phyloP scores from a whole-genome alignment of 1,284 basidiomycete species.

The Cryptococcus sp. region DNA sequence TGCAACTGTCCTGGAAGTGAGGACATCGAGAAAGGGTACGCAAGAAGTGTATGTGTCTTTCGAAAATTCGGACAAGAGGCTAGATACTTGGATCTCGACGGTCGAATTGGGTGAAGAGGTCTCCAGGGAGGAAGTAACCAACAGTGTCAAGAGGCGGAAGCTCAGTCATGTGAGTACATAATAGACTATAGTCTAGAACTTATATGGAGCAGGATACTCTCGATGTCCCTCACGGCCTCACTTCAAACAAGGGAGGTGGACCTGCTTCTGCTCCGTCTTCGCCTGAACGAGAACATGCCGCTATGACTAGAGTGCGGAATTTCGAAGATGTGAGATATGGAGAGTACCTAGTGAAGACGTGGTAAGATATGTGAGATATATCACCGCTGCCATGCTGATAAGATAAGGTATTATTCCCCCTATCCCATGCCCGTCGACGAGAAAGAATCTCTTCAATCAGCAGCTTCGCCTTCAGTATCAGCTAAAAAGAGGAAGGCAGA shows the following conservation, averaged over 20 bases:
- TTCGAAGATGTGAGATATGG: slow-evolving; percentile 47
- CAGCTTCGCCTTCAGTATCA: not conserved
- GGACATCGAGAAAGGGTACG: slow-evolving; percentile 11
- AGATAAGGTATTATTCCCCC: slow-evolving; percentile 71
- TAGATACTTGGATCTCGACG: slow-evolving; percentile 68
- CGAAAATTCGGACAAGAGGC: slow-evolving; percentile 58
- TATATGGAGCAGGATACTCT: too few species aligned
- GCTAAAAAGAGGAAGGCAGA: slow-evolving; percentile 1
- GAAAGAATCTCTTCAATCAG: not conserved
- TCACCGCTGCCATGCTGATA: not conserved
- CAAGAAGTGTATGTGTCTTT: slow-evolving; percentile 38
- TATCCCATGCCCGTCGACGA: slow-evolving; percentile 70
- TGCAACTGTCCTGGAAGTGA: slow-evolving; percentile 24
- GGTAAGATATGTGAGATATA: slow-evolving; percentile 22
- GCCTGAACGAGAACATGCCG: slow-evolving; percentile 38
- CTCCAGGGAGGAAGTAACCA: not conserved
- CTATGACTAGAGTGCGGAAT: slow-evolving; percentile 41
- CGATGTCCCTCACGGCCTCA: not conserved
- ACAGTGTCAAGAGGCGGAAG: not conserved
- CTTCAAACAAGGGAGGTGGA: not conserved
- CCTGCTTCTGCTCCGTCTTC: slow-evolving; percentile 23
- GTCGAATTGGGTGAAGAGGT: slow-evolving; percentile 14
- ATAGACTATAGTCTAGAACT: too few species aligned
- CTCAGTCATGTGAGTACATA: slow-evolving; percentile 1
- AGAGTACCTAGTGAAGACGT: slow-evolving; percentile 44